These are phyloP conservation scores for Globisporangium rhizosaccharum DNA, from an alignment of 352 stramenopile genomes.

Conservation along the genomic window DNA sequence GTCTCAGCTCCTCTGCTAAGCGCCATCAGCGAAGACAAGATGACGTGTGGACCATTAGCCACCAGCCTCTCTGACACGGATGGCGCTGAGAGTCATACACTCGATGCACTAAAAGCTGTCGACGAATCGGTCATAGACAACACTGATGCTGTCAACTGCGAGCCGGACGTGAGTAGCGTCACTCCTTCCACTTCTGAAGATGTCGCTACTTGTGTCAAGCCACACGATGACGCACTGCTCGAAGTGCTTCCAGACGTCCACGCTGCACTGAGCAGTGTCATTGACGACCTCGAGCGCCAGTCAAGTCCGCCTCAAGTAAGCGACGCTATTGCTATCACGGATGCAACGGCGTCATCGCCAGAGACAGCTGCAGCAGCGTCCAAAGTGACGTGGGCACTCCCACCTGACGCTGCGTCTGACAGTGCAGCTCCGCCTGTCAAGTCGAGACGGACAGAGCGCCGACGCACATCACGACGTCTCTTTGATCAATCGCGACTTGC, in stretches of 20 bases:
- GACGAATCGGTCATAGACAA: too few relatives aligned
- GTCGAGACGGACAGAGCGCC: slow-evolving; percentile 18
- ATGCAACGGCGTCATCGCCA: background rate
- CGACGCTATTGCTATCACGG: background rate
- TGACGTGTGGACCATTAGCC: too few relatives aligned
- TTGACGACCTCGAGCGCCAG: background rate
- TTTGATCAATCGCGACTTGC: slow-evolving; percentile 23
- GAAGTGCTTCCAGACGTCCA: background rate
- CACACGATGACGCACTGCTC: background rate
- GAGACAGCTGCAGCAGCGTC: background rate
- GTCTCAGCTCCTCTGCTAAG: too few relatives aligned
- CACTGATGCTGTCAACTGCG: too few relatives aligned
- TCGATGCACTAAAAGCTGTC: too few relatives aligned
- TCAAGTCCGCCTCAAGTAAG: background rate
- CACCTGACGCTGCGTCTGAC: background rate
- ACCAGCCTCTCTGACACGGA: too few relatives aligned
- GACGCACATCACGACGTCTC: slow-evolving; percentile 22
- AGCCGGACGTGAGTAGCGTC: too few relatives aligned
- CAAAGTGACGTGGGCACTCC: slow-evolving; percentile 9
- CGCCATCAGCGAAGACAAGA: too few relatives aligned
- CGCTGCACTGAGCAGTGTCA: background rate
- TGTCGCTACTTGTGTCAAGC: too few relatives aligned
- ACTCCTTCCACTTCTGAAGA: too few relatives aligned
- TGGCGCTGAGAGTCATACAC: too few relatives aligned
- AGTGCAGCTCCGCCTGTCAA: background rate